Evolutionary conservation across 805 yeast genomes (phyloP).

Genomic region (Yarrowia yakushimensis): DNA sequence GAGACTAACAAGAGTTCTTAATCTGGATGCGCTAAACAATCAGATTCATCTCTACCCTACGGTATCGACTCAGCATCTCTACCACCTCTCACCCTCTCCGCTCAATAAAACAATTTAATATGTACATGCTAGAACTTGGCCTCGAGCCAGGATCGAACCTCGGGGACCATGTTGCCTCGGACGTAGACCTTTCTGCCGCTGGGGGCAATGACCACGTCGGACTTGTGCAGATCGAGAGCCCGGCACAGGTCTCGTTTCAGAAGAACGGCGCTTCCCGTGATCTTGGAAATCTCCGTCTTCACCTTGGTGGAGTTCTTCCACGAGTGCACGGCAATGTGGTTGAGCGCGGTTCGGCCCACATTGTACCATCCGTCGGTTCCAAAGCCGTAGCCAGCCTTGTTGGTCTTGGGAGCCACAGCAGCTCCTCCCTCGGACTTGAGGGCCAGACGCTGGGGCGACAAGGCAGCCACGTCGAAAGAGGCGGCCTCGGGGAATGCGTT

Average conservation of each 20-base stretch:
- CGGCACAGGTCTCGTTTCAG: slow-evolving; percentile 10
- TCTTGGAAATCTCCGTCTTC: slow-evolving; percentile 22
- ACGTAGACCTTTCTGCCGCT: slow-evolving; percentile 10
- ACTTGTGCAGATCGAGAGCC: neutral
- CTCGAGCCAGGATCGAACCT: slow-evolving; percentile 1
- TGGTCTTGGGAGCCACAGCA: neutral
- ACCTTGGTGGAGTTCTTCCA: slow-evolving; percentile 18
- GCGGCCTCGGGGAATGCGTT: slow-evolving; percentile 11
- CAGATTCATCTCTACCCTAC: too few relatives aligned
- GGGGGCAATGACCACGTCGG: slow-evolving; percentile 1
- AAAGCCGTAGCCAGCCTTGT: slow-evolving; percentile 1
- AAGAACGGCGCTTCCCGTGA: slow-evolving; percentile 16
- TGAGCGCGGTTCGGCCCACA: slow-evolving; percentile 21
- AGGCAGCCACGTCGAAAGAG: neutral
- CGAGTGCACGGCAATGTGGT: slow-evolving; percentile 23
- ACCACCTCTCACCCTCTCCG: neutral
- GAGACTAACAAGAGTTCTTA: too few relatives aligned
- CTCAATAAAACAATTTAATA: neutral
- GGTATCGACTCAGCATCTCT: too few relatives aligned
- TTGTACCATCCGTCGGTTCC: slow-evolving; percentile 15
- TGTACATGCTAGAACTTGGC: slow-evolving; percentile 13
- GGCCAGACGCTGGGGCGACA: neutral
- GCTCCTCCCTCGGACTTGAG: neutral
- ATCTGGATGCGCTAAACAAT: too few relatives aligned
- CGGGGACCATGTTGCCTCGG: slow-evolving; percentile 4